phyloP scores from a whole-genome alignment of 768 basidiomycete genomes.

The Artomyces pyxidatus region DNA sequence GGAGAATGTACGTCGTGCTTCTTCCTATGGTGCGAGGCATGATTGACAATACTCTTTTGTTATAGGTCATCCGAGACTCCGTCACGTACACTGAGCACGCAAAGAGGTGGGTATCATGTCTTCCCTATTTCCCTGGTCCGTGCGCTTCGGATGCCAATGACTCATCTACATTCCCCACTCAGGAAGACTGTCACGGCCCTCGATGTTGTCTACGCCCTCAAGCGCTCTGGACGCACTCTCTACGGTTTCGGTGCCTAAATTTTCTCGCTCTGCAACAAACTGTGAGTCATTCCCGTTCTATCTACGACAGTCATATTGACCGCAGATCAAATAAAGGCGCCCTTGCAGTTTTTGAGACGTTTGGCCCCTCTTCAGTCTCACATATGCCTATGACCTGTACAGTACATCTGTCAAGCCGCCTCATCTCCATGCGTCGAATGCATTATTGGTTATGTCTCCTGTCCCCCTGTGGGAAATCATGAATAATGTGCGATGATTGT shows the following conservation, averaged over 20 bases:
- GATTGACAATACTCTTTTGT: background rate
- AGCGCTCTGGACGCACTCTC: constrained; percentile 49
- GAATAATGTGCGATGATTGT: too few relatives aligned
- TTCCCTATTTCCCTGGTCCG: background rate
- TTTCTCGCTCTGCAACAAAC: too few relatives aligned
- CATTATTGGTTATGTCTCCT: too few relatives aligned
- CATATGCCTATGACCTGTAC: too few relatives aligned
- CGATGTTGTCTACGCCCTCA: constrained; percentile 55
- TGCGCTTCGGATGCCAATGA: background rate
- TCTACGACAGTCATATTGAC: too few relatives aligned
- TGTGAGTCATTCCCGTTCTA: too few relatives aligned
- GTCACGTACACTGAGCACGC: constrained; percentile 65
- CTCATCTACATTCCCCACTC: background rate
- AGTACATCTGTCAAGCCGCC: too few relatives aligned
- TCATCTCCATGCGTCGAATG: too few relatives aligned
- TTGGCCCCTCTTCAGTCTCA: too few relatives aligned
- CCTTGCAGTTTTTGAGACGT: too few relatives aligned
- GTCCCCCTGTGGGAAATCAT: too few relatives aligned
- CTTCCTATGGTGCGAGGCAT: background rate
- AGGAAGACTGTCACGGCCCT: constrained; percentile 48
- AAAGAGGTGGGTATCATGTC: constrained; percentile 30
- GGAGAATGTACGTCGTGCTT: constrained; percentile 32
- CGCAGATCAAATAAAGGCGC: too few relatives aligned
- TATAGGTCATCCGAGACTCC: constrained; percentile 40
- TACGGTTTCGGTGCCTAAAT: constrained; percentile 49